Evolutionary conservation across 192 early-diverging fungal genomes (phyloP).

Genomic region (Spinellus fusiger): DNA sequence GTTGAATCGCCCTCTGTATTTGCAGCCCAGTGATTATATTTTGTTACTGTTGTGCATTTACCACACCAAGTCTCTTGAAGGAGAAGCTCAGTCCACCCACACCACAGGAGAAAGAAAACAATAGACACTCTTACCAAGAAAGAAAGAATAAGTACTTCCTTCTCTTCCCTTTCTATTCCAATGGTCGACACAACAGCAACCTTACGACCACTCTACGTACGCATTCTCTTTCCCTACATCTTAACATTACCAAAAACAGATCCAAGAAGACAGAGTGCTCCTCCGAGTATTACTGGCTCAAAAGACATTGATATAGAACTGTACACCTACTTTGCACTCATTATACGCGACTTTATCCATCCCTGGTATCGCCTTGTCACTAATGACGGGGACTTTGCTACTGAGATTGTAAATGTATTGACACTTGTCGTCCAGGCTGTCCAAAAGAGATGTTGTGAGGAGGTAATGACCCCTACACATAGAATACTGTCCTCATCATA

Average conservation of each 20-base stretch:
- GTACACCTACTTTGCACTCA: constrained; percentile 42
- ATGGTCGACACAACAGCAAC: neutral
- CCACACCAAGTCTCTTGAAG: too few relatives aligned
- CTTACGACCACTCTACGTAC: constrained; percentile 19
- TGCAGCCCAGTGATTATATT: too few relatives aligned
- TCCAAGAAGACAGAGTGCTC: constrained; percentile 13
- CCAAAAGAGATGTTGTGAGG: constrained; percentile 27
- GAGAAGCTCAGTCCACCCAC: too few relatives aligned
- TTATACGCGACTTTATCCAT: constrained; percentile 47
- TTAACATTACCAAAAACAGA: constrained; percentile 16
- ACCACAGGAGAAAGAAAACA: too few relatives aligned
- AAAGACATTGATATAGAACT: constrained; percentile 46
- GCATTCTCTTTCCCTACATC: constrained; percentile 28
- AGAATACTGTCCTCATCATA: neutral
- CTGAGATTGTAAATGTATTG: constrained; percentile 31
- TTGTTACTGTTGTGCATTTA: too few relatives aligned
- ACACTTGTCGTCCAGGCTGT: constrained; percentile 32
- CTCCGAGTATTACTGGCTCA: constrained; percentile 31
- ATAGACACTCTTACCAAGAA: too few relatives aligned
- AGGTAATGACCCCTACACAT: constrained; percentile 25
- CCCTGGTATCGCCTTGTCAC: constrained; percentile 45
- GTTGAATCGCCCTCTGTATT: too few relatives aligned
- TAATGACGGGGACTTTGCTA: constrained; percentile 35
- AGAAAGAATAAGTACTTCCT: too few relatives aligned
- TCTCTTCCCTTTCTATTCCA: too few relatives aligned